Base-by-base conservation (phyloP, 208 protist species). In the Trypanosoma lewisi region DNA sequence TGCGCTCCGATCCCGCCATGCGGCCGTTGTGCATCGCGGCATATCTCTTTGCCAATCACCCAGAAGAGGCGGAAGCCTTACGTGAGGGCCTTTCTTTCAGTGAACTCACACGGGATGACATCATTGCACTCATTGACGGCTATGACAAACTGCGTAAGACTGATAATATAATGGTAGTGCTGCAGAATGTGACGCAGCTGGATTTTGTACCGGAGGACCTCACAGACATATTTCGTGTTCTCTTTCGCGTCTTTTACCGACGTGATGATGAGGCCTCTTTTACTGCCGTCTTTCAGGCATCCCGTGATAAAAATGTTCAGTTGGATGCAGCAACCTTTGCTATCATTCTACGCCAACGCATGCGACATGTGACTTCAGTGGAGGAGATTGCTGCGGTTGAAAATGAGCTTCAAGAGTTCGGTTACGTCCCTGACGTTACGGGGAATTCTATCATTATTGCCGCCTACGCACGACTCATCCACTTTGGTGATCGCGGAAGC, bases 381-480 rank as follows among this genome's bases (percentile, higher is more conserved):
- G 83, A 92, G 54, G 88, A 95, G 70, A 74, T 95, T n/a, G 42
- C 64, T 2, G 68, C 75, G 0, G 77, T 95, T n/a, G 85, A 95
- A 70, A 63, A 67, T 2, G 72, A 78, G 42, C 54, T 78, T 8
- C 28, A 67, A 33, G 64, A 65, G 39, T 39, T 78, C 21, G 72
- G 88, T 73, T 95, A 95, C 60, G 67, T 77, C 19, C 75, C 83
- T n/a, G 85, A 95, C 34, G 73, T 90, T 17, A 86, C 82, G 12
- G 83, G 85, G 55, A 91, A 91, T 60, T 89, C 85, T 36, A 92
- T 95, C 55, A 76, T 95, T 58, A 95, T 95, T 70, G 84, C 85
- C 0, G 80, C 82, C 7, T 95, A 91, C 66, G 88, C 88, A 8
- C 80, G 88, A 9, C 74, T 95, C 0, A 61, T 90, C 0, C 85